These are phyloP conservation scores for Eryngium alpinum DNA, from an alignment of 140 eudicot species.

Conservation along the genomic window DNA sequence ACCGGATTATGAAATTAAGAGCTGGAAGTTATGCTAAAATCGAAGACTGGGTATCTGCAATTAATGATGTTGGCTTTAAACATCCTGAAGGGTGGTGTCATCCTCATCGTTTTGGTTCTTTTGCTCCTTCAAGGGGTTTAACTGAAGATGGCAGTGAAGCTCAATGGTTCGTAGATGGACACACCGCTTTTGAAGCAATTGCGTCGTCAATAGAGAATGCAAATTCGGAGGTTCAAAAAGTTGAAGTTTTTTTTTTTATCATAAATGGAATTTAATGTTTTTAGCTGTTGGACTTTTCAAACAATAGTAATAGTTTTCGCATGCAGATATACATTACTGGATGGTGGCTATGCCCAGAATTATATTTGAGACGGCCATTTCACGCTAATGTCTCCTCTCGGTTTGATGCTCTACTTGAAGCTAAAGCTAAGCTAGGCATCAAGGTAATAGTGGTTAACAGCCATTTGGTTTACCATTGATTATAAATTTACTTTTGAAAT, in stretches of 20 bases:
- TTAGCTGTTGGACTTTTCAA: background rate
- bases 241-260: background rate
- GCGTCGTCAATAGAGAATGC: slow-evolving; percentile 78
- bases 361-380: slow-evolving; percentile 86
- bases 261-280: background rate
- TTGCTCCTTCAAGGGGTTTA: slow-evolving; percentile 80
- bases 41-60: slow-evolving; percentile 73
- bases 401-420: slow-evolving; percentile 80
- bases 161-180: slow-evolving; percentile 97
- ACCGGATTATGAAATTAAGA: slow-evolving; percentile 60
- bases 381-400: slow-evolving; percentile 56
- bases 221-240: slow-evolving; percentile 67
- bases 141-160: slow-evolving; percentile 75
- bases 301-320: slow-evolving; percentile 14
- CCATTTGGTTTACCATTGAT: background rate
- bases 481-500: no score
- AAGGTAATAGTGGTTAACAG: slow-evolving; percentile 43
- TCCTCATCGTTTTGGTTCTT: slow-evolving; percentile 84
- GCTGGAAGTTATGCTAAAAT: slow-evolving; percentile 61
- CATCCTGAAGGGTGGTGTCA: slow-evolving; percentile 79
- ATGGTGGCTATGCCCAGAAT: slow-evolving; percentile 99
- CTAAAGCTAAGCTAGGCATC: slow-evolving; percentile 95
- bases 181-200: slow-evolving; percentile 89
- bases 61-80: slow-evolving; percentile 57
- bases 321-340: slow-evolving; percentile 90